Evolutionary conservation across 1,284 basidiomycete species (phyloP).

Genomic region (Prillingera fragicola): DNA sequence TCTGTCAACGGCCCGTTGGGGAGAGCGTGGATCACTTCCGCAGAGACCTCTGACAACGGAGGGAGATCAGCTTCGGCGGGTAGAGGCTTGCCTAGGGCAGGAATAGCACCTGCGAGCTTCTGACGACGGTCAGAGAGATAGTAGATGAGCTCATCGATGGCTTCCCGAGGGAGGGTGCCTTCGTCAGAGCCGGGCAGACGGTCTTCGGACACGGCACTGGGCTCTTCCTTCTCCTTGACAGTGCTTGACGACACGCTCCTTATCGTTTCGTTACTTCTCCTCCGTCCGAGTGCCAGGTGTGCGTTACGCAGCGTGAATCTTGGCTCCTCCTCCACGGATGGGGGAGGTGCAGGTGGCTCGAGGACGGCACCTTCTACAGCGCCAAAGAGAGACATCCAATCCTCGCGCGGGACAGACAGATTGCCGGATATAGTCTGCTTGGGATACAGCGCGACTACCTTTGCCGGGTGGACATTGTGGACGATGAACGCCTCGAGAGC

Average conservation of each 20-base stretch:
- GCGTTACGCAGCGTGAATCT: slow-evolving; percentile 5
- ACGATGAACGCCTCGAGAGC: slow-evolving; percentile 85
- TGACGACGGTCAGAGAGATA: slow-evolving; percentile 76
- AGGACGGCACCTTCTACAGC: slow-evolving; percentile 55
- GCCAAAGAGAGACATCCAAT: slow-evolving; percentile 84
- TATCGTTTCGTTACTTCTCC: slow-evolving; percentile 37
- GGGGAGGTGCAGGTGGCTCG: slow-evolving; percentile 22
- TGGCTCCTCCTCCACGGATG: slow-evolving; percentile 1
- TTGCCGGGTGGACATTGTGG: slow-evolving; percentile 85
- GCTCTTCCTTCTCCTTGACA: slow-evolving; percentile 8
- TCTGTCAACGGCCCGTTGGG: slow-evolving; percentile 65
- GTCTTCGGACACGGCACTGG: slow-evolving; percentile 6
- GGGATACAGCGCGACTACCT: slow-evolving; percentile 86
- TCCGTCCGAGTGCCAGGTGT: slow-evolving; percentile 22
- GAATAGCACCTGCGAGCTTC: slow-evolving; percentile 70
- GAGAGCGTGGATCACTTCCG: slow-evolving; percentile 61
- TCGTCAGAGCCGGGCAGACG: slow-evolving; percentile 1
- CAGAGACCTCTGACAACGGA: slow-evolving; percentile 49
- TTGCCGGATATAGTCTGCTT: slow-evolving; percentile 67
- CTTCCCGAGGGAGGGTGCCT: slow-evolving; percentile 30
- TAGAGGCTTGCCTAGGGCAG: slow-evolving; percentile 62
- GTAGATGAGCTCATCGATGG: slow-evolving; percentile 51
- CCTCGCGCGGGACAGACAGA: slow-evolving; percentile 58
- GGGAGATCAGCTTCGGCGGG: slow-evolving; percentile 47
- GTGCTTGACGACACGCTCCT: slow-evolving; percentile 1